Evolutionary conservation across 805 yeast species (phyloP), one percentile per base, ranked within the genome.

Genomic region (Kregervanrija pseudodelftensis): DNA sequence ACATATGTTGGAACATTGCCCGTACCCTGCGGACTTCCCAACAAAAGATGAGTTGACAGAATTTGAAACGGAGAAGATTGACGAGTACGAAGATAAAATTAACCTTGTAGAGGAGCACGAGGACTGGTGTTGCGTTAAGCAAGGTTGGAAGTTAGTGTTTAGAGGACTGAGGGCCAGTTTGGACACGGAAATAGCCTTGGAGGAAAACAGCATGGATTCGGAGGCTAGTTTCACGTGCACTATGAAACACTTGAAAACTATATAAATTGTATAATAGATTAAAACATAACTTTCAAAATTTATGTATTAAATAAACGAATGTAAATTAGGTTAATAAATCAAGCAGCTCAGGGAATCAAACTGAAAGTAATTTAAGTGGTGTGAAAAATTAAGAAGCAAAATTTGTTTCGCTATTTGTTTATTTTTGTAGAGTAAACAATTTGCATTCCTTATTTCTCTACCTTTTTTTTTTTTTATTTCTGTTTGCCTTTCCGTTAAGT

Each of bases 31-130:
- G 0, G 54, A 58, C 2, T 40, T 50, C 5, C 47, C 47, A 11
- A 40, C 43, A 4, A 41, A 41, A 22, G 50, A 51, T 32, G 30
- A 48, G 36, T 34, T 41, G 5, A 40, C 47, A 4, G 48, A 47
- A n/a, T 52, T 41, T 36, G 55, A 50, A 11, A 17, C 13, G 28
- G 35, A 13, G 11, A 41, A 44, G 5, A 47, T 45, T 17, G 54
- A 44, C 30, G 57, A 58, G 10, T 52, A 44, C 3, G 38, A 51
- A 33, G 54, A 52, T 2, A 56, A 49, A 2, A 52, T 66, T 13
- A 57, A 68, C 43, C 42, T 67, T 3, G 36, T 61, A 4, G 50
- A 50, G 8, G 73, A 68, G 33, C 73, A 68, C 44, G 64, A 61
- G 32, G 37, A 42, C 13, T 69, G 74, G 74, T 66, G 69, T 33